A percentile compares a stretch with the other conserved stretches of the same genome.
Evolutionary conservation across 1,139 yeast species (phyloP).

Genomic region (Lodderomyces theae): DNA sequence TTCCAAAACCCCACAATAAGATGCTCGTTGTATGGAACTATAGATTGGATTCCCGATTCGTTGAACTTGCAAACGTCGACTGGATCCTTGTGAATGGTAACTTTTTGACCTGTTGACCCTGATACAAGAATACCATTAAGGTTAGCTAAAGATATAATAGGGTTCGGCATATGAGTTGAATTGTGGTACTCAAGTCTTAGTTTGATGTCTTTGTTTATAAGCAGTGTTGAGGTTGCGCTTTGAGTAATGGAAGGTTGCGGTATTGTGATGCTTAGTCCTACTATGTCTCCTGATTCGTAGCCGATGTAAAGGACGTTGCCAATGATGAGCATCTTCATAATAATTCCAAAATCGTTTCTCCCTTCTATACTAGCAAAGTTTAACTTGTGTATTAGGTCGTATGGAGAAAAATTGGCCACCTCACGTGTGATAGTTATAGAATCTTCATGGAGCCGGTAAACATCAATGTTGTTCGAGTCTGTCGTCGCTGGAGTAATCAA

Average conservation of each 20-base stretch:
- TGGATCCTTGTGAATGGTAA: constrained; percentile 24
- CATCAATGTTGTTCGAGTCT: constrained; percentile 53
- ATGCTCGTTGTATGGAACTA: constrained; percentile 12
- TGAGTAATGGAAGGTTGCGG: constrained; percentile 3
- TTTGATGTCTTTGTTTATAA: constrained; percentile 23
- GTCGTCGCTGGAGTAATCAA: constrained; percentile 52
- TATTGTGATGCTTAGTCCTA: constrained; percentile 27
- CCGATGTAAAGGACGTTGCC: constrained; percentile 42
- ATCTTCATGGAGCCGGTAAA: constrained; percentile 34
- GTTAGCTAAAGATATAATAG: constrained; percentile 39
- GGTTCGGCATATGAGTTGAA: constrained; percentile 47
- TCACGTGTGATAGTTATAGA: constrained; percentile 21
- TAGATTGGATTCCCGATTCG: constrained; percentile 23
- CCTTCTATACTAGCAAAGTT: constrained; percentile 13
- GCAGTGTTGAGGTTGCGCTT: constrained; percentile 10
- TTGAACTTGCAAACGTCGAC: constrained; percentile 14
- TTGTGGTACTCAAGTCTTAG: constrained; percentile 22
- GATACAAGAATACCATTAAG: constrained; percentile 27
- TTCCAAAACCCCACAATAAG: constrained; percentile 40
- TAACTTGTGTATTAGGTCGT: constrained; percentile 15
- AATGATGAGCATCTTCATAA: constrained; percentile 48
- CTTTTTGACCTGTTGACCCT: constrained; percentile 41
- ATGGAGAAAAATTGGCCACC: constrained; percentile 26
- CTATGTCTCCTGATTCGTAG: constrained; percentile 56
- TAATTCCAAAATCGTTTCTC: constrained; percentile 48